Conservation (phyloP, 164 flowering plant genomes). For the Taxillus chinensis region DNA sequence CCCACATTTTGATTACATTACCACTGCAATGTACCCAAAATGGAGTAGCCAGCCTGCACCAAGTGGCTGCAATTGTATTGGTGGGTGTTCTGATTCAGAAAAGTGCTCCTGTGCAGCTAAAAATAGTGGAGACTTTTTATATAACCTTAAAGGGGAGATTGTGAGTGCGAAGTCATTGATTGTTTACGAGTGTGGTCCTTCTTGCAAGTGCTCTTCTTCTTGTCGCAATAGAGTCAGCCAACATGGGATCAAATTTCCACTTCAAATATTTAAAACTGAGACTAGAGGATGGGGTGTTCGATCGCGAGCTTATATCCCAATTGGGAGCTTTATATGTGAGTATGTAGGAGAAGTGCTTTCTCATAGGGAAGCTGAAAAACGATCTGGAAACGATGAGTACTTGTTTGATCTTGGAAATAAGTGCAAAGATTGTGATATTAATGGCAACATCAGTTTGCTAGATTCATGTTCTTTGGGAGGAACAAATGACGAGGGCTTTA, state of each 20-base stretch:
- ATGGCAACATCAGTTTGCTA: background rate
- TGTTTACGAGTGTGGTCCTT: slow-evolving; percentile 4
- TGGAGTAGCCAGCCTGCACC: background rate
- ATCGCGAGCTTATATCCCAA: background rate
- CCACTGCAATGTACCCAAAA: background rate
- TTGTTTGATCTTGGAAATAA: background rate
- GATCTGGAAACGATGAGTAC: background rate
- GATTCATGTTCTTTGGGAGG: background rate
- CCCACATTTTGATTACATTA: background rate
- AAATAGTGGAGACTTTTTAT: background rate
- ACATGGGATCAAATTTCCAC: slow-evolving; percentile 1
- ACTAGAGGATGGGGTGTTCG: background rate
- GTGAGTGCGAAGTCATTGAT: background rate
- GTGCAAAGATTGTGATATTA: background rate
- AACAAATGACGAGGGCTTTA: background rate
- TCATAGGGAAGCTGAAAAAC: background rate
- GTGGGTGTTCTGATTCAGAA: background rate
- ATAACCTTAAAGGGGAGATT: background rate
- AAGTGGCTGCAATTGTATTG: background rate
- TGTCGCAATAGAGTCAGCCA: slow-evolving; percentile 3
- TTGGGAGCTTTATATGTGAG: slow-evolving; percentile 3
- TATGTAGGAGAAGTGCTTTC: background rate
- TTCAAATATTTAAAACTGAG: background rate
- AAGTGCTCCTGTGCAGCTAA: background rate
- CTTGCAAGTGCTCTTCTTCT: background rate